Percentiles rank a stretch among this genome's conserved stretches.
phyloP scores from a whole-genome alignment of 371 early-diverging fungal species.

The Mortierella polycephala region DNA sequence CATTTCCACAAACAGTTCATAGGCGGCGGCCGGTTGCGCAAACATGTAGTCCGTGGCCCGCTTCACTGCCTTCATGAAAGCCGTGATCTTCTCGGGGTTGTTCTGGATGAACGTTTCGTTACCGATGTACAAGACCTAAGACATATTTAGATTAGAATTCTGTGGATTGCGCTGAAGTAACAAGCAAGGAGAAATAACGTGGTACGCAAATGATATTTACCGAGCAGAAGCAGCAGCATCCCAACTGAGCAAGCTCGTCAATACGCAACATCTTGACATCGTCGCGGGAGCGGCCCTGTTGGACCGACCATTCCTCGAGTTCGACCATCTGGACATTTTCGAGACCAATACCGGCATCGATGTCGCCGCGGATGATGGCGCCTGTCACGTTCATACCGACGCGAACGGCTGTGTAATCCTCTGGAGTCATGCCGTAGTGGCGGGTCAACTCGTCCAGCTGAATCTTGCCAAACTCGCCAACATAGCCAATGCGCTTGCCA shows the following conservation, averaged over 20 bases:
- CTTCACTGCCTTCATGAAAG: conserved; percentile 67
- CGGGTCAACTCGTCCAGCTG: conserved; percentile 72
- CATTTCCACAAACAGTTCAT: conserved; percentile 65
- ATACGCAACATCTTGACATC: conserved; percentile 76
- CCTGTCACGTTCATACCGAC: conserved; percentile 78
- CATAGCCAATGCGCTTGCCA: conserved; percentile 73
- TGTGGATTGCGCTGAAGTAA: background rate
- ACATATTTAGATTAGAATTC: background rate
- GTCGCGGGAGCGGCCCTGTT: conserved; percentile 61
- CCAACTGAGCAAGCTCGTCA: conserved; percentile 73
- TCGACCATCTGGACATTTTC: conserved; percentile 78
- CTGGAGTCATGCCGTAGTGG: conserved; percentile 68
- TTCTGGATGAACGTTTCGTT: conserved; percentile 67
- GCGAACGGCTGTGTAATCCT: conserved; percentile 70
- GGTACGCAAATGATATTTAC: conserved; percentile 33
- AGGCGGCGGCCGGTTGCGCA: conserved; percentile 63
- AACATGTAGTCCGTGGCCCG: conserved; percentile 67
- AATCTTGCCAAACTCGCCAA: conserved; percentile 76
- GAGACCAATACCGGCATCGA: conserved; percentile 79
- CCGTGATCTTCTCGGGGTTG: conserved; percentile 68
- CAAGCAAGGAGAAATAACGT: background rate
- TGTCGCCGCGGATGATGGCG: conserved; percentile 68
- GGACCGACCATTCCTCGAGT: conserved; percentile 71
- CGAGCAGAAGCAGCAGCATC: conserved; percentile 77
- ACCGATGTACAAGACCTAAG: conserved; percentile 71